Conservation (phyloP, 805 yeast genomes). For the Starmerella floris region DNA sequence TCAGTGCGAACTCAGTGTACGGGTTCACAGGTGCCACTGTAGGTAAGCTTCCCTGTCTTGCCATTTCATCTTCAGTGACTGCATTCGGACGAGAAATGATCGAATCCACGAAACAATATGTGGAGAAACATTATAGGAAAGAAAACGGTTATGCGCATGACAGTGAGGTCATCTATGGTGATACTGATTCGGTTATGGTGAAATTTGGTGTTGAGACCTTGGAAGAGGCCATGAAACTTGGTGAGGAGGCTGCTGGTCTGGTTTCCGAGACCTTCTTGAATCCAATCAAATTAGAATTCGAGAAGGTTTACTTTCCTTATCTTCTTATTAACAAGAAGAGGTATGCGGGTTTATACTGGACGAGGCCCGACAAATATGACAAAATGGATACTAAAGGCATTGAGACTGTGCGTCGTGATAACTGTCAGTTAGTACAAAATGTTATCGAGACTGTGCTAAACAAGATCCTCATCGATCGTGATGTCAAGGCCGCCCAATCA, state of each 20-base stretch:
- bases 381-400: constrained; percentile 98
- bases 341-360: constrained; percentile 96
- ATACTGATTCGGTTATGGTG: constrained; percentile 98
- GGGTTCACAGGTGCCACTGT: constrained; percentile 99
- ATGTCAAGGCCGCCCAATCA: constrained; percentile 69
- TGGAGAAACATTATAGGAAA: constrained; percentile 64
- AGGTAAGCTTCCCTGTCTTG: constrained; percentile 92
- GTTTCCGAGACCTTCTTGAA: constrained; percentile 66
- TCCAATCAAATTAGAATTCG: constrained; percentile 92
- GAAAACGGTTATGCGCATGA: constrained; percentile 74
- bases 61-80: constrained; percentile 89
- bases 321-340: constrained; percentile 87
- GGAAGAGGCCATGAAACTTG: constrained; percentile 74
- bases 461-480: constrained; percentile 70
- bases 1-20: constrained; percentile 95
- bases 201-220: constrained; percentile 78
- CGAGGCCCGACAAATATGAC: constrained; percentile 78
- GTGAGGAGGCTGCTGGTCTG: constrained; percentile 83
- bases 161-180: constrained; percentile 91
- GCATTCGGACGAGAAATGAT: constrained; percentile 96
- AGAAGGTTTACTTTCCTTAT: constrained; percentile 91
- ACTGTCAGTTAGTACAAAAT: constrained; percentile 85
- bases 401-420: constrained; percentile 96
- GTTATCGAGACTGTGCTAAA: constrained; percentile 87
- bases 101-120: constrained; percentile 76